Base-by-base conservation (phyloP, 225 moss, liverwort and hornwort species). In the Straminergon stramineum region DNA sequence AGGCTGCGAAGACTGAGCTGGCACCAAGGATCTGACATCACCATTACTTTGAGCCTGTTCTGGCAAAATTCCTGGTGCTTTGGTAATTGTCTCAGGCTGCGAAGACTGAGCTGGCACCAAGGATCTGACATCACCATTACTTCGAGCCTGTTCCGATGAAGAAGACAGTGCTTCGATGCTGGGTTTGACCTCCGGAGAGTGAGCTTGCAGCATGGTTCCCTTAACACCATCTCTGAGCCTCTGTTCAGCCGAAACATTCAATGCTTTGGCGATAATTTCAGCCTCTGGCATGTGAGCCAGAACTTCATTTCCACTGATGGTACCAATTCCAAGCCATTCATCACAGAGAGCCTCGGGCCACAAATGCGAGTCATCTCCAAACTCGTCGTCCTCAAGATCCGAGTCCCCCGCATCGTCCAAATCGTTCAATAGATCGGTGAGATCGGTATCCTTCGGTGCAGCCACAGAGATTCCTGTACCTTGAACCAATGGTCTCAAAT, bases 351-450 rank as follows among this genome's bases (percentile, higher is more conserved):
- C 37, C 57, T 70, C 85, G 17, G 82, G 39, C 87, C 87, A 90
- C 37, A 84, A 48, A 58, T 64, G 35, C 35, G 45, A 64, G 35
- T 53, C 91, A 60, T 57, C 86, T 82, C 58, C 90, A 79, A 77
- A 84, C 62, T 91, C 86, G 35, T 81, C 89, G 22, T 92, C 91
- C 23, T 90, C 90, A 7, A 69, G 56, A 81, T 91, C 92, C 48
- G 89, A 90, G 45, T 85, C 89, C 78, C 74, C 84, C 34, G 82
- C 51, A 86, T 89, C 90, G 17, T 83, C 92, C 64, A 94, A 91
- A 78, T 89, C 92, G 51, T 92, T 79, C 81, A 91, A 91, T 23
- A 92, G 87, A 68, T 86, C 86, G 27, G 90, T 84, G 70, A 94
- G 93, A 71, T 92, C 94, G 62, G 93, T 86, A 80, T 76, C 74